phyloP scores from a whole-genome alignment of 2,329 filamentous ascomycete genomes.

The Emmonsiellopsis sp. region DNA sequence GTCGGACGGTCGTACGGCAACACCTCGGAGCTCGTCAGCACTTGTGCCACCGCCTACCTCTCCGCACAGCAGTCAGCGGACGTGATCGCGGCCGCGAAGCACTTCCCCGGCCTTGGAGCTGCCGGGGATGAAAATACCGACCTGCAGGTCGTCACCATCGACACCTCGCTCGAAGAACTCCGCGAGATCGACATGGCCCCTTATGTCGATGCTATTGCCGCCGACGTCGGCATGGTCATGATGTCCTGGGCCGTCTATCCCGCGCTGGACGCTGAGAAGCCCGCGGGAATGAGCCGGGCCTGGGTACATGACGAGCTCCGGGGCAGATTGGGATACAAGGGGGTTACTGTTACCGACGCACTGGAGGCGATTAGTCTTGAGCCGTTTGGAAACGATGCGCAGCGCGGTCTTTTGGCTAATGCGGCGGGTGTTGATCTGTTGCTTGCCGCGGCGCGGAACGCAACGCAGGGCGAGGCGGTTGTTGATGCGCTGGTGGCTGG shows the following conservation, averaged over 20 bases:
- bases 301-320: slow-evolving; percentile 19
- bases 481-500: slow-evolving; percentile 13
- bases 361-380: slow-evolving; percentile 19
- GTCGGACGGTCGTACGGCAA: slow-evolving; percentile 19
- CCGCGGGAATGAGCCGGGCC: slow-evolving; percentile 17
- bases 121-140: slow-evolving; percentile 20
- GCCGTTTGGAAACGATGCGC: slow-evolving; percentile 16
- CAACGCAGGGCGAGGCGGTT: slow-evolving; percentile 20
- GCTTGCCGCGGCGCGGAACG: slow-evolving; percentile 19
- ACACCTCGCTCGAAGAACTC: slow-evolving; percentile 15
- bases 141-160: slow-evolving; percentile 17
- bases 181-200: slow-evolving; percentile 17
- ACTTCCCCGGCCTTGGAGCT: slow-evolving; percentile 22
- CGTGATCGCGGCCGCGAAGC: slow-evolving; percentile 20
- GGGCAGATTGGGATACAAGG: slow-evolving; percentile 17
- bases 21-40: slow-evolving; percentile 12
- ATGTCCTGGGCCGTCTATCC: slow-evolving; percentile 23
- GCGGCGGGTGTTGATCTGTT: slow-evolving; percentile 22
- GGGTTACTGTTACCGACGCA: slow-evolving; percentile 23
- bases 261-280: slow-evolving; percentile 16
- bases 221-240: slow-evolving; percentile 23
- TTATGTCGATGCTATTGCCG: slow-evolving; percentile 16
- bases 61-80: slow-evolving; percentile 13
- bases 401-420: slow-evolving; percentile 16
- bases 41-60: slow-evolving; percentile 16